These are phyloP conservation scores for Xerocomus spinulosus DNA, from an alignment of 768 basidiomycete genomes.

Conservation along the genomic window DNA sequence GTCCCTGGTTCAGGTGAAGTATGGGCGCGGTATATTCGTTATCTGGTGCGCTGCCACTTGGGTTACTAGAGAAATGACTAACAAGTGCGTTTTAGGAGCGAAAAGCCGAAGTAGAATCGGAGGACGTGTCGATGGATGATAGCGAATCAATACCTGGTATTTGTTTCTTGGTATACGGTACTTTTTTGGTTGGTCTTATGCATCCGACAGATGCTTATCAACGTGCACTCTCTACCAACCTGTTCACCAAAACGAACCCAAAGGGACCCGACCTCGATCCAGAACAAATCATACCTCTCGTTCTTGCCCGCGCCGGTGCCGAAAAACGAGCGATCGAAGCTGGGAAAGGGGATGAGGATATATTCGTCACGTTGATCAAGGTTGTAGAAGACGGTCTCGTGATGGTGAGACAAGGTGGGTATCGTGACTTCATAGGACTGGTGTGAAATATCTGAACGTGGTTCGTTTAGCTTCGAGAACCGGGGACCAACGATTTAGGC, in stretches of 20 bases:
- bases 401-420: conserved; percentile 54
- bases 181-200: conserved; percentile 2
- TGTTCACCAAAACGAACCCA: conserved; percentile 38
- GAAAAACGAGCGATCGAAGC: conserved; percentile 54
- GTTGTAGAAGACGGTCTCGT: conserved; percentile 61
- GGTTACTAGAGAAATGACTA: neutral
- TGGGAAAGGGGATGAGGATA: conserved; percentile 47
- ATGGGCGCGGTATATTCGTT: conserved; percentile 74
- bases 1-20: conserved; percentile 73
- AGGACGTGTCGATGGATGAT: conserved; percentile 18
- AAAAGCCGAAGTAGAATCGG: conserved; percentile 4
- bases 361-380: conserved; percentile 48
- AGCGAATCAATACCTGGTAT: conserved; percentile 27
- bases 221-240: conserved; percentile 49
- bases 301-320: conserved; percentile 61
- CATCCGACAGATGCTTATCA: conserved; percentile 48
- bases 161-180: neutral
- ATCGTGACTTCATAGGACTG: neutral
- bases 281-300: conserved; percentile 60
- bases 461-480: conserved; percentile 45
- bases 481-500: conserved; percentile 71
- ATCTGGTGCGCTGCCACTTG: conserved; percentile 44
- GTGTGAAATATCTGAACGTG: neutral
- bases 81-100: conserved; percentile 18
- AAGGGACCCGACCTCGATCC: conserved; percentile 38